These are phyloP conservation scores for Pinus albicaulis DNA, from an alignment of 75 land plant species.

Conservation along the genomic window DNA sequence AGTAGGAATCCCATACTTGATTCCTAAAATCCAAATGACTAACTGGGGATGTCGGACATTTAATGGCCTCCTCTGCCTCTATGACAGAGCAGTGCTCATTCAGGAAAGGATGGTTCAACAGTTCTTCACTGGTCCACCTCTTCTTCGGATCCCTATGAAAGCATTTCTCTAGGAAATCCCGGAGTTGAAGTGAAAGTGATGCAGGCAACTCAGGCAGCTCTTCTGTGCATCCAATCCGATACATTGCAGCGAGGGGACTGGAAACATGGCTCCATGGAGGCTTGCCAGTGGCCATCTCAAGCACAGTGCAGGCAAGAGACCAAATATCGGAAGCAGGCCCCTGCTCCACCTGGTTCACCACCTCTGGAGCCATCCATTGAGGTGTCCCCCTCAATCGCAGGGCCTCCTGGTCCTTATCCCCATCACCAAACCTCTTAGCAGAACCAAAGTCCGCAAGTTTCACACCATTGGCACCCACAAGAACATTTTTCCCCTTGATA, in stretches of 20 bases:
- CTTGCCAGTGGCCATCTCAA: slow-evolving; percentile 56
- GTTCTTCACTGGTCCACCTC: slow-evolving; percentile 59
- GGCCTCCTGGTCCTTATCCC: not conserved
- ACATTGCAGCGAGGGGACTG: slow-evolving; percentile 11
- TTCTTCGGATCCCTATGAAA: slow-evolving; percentile 33
- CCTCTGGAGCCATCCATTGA: slow-evolving; percentile 80
- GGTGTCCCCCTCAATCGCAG: slow-evolving; percentile 51
- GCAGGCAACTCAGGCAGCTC: slow-evolving; percentile 41
- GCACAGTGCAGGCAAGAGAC: slow-evolving; percentile 74
- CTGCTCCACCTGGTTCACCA: slow-evolving; percentile 32
- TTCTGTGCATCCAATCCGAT: slow-evolving; percentile 41
- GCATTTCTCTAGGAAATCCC: slow-evolving; percentile 61
- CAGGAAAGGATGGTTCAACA: slow-evolving; percentile 43
- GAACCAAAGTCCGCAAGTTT: slow-evolving; percentile 90
- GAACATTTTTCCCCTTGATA: slow-evolving; percentile 63
- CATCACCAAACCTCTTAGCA: slow-evolving; percentile 27
- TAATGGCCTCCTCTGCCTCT: no score
- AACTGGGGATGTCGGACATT: no score
- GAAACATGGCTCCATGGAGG: slow-evolving; percentile 36
- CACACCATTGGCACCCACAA: slow-evolving; percentile 34
- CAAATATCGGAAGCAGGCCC: slow-evolving; percentile 50
- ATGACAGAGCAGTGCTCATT: not conserved
- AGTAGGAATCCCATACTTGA: no score
- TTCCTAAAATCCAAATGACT: no score
- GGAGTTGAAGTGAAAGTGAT: slow-evolving; percentile 26